Evolutionary conservation across 352 stramenopile species (phyloP), one percentile per base, ranked within the genome.

Genomic region (Phytophthora europaea): DNA sequence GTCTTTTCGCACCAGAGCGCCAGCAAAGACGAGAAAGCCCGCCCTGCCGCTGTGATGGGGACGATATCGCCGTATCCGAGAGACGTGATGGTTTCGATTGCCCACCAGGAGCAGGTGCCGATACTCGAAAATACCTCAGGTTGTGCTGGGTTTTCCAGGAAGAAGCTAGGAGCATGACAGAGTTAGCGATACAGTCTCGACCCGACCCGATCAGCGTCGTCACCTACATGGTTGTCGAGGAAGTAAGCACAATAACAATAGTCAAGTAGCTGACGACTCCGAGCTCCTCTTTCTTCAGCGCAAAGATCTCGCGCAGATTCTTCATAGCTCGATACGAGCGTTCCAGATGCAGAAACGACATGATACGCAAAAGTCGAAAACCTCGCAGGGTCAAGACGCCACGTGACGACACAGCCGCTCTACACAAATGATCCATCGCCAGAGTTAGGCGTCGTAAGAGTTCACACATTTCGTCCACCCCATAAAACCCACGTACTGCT

Each of bases 61-160:
- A 95, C 88, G n/a, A 94, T 95, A 57, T 96, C 86, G 10, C 88
- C 88, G 47, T 96, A 96, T 43, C 89, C 89, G n/a, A 96, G 85
- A 48, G 89, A 95, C 15, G 89, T 96, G 69, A 96, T 94, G 8
- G 89, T 96, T 54, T 93, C 82, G 4, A 96, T 89, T 0, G 82
- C 80, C 89, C 89, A 96, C 85, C 84, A 95, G 7, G 88, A 85
- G 16, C 84, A 94, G 10, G 86, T 88, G 2, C 86, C 83, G 31
- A 94, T 87, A 60, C 81, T 95, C 12, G 89, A 92, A 55, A 96
- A 96, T 0, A 94, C 79, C 18, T 92, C 72, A 2, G 89, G 89
- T 34, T 96, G 89, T 3, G 81, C 79, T 10, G 68, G 69, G 56
- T 94, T 94, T 53, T 96, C 88, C 8, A 94, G 78, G 47, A 96